Conservation (phyloP, 331 rosid species). For the Pyracantha coccinea region DNA sequence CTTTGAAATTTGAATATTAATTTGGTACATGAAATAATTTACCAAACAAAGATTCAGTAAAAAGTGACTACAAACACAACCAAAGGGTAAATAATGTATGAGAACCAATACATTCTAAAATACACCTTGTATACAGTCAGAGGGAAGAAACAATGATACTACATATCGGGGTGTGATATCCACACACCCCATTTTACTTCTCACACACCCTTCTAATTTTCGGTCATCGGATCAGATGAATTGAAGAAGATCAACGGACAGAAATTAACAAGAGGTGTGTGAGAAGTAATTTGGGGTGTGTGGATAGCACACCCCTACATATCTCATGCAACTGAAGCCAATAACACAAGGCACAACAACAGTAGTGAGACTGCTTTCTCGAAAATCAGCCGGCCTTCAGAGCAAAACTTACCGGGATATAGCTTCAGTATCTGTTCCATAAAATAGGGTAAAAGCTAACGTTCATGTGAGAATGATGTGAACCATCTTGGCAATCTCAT, state of each 20-base stretch:
- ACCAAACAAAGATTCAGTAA: neutral
- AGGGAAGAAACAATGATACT: neutral
- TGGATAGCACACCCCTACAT: too few species aligned
- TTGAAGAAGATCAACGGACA: too few species aligned
- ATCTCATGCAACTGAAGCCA: constrained; percentile 4
- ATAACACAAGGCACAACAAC: constrained; percentile 10
- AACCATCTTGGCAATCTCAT: neutral
- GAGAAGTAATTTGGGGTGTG: too few species aligned
- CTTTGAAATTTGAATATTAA: neutral
- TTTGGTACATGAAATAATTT: neutral
- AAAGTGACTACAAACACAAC: neutral
- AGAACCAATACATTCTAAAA: constrained; percentile 8
- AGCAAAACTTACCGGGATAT: constrained; percentile 15
- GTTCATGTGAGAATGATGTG: neutral
- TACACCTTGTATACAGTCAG: neutral
- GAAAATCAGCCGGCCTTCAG: constrained; percentile 12
- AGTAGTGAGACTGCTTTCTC: constrained; percentile 16
- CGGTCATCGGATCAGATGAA: too few species aligned
- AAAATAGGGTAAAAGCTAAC: constrained; percentile 17
- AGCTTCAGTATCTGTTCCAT: constrained; percentile 9
- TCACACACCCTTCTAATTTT: too few species aligned
- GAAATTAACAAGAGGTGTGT: too few species aligned
- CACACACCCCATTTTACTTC: too few species aligned
- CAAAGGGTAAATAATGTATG: constrained; percentile 6
- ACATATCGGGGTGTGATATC: too few species aligned